phyloP scores from a whole-genome alignment of 805 yeast genomes.

The Starmerella floricola region DNA sequence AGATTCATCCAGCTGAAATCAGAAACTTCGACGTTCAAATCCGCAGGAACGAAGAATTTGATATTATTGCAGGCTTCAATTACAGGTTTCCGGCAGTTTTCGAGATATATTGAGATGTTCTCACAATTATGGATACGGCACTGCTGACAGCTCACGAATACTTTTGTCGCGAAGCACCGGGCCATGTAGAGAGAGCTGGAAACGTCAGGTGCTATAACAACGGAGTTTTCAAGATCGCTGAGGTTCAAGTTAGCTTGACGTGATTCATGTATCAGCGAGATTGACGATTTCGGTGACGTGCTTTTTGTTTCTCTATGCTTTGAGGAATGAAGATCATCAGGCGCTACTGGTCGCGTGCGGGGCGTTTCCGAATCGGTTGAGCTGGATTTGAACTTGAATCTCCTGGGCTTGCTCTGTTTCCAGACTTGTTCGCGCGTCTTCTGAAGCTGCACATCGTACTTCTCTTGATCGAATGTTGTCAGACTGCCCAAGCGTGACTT shows the following conservation, averaged over 20 bases:
- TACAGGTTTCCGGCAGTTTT: constrained; percentile 25
- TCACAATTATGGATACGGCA: constrained; percentile 24
- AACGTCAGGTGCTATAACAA: constrained; percentile 16
- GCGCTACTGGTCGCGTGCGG: neutral
- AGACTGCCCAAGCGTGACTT: neutral
- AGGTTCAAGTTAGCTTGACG: constrained; percentile 9
- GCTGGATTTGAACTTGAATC: constrained; percentile 13
- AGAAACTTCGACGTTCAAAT: constrained; percentile 16
- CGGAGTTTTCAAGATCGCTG: constrained; percentile 15
- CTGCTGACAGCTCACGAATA: constrained; percentile 23
- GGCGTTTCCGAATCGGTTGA: neutral
- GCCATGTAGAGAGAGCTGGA: constrained; percentile 22
- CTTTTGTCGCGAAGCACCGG: constrained; percentile 12
- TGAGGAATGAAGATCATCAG: too few species aligned
- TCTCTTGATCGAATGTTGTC: constrained; percentile 6
- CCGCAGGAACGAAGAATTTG: constrained; percentile 18
- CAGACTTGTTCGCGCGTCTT: constrained; percentile 1
- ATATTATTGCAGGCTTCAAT: constrained; percentile 22
- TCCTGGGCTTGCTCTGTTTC: constrained; percentile 4
- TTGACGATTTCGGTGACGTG: neutral
- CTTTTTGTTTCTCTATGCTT: too few species aligned
- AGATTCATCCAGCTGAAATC: constrained; percentile 25
- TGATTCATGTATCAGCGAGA: neutral
- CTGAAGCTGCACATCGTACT: constrained; percentile 6
- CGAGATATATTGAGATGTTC: constrained; percentile 16